Percentiles rank a stretch among this genome's conserved stretches.
These are phyloP conservation scores for Acorus calamus DNA, from an alignment of 106 monocot genomes.

Conservation along the genomic window DNA sequence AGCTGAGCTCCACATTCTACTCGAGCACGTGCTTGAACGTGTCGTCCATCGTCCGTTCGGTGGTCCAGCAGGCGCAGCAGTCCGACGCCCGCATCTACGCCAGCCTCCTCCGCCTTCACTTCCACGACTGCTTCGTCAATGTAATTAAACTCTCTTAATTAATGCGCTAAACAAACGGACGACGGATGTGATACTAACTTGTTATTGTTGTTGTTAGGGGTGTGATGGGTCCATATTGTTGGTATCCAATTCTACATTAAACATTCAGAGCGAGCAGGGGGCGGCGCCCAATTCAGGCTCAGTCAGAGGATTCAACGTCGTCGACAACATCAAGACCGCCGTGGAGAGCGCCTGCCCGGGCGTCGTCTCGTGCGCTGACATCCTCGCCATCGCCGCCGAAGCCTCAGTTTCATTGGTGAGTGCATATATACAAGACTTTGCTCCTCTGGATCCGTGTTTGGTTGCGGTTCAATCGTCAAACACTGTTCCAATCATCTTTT, in stretches of 20 bases:
- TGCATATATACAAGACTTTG: too few relatives aligned
- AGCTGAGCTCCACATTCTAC: too few relatives aligned
- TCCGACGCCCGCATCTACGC: too few relatives aligned
- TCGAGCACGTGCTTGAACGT: too few relatives aligned
- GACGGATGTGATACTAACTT: not conserved
- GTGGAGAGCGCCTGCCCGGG: conserved; percentile 30
- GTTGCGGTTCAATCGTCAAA: too few relatives aligned
- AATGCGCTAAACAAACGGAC: too few relatives aligned
- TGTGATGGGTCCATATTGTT: conserved; percentile 32
- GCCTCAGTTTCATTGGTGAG: conserved; percentile 31
- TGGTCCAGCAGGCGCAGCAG: too few relatives aligned
- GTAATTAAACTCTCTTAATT: too few relatives aligned
- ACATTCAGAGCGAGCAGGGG: conserved; percentile 16
- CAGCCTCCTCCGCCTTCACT: too few relatives aligned
- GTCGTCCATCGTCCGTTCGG: too few relatives aligned
- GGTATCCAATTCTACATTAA: not conserved
- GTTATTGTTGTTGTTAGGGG: conserved; percentile 11
- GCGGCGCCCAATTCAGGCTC: conserved; percentile 24
- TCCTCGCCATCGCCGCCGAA: conserved; percentile 32
- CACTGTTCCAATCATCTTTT: not conserved
- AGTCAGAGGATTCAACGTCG: conserved; percentile 12
- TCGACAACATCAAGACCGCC: conserved; percentile 24
- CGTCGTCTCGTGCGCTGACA: conserved; percentile 50
- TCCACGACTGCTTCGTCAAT: too few relatives aligned
- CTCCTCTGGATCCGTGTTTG: too few relatives aligned